phyloP scores from a whole-genome alignment of 2,329 filamentous ascomycete genomes.

The Calonectria montana region DNA sequence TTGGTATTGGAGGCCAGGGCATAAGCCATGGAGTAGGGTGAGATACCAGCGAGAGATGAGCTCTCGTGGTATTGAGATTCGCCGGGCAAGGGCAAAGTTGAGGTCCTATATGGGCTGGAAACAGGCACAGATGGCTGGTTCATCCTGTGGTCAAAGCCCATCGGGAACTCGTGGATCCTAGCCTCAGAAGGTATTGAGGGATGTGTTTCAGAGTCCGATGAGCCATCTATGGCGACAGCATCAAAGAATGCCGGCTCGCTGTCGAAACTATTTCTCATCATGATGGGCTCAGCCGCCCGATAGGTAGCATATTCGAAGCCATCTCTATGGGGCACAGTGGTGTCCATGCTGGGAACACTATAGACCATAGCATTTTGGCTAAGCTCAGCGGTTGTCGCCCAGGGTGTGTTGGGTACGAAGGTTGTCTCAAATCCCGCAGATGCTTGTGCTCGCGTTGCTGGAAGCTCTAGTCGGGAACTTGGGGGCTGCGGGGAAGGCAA shows the following conservation, averaged over 20 bases:
- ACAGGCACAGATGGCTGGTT: constrained; percentile 38
- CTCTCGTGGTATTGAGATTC: constrained; percentile 37
- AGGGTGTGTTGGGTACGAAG: background rate
- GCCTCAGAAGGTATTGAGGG: constrained; percentile 27
- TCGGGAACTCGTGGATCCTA: constrained; percentile 36
- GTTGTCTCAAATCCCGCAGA: background rate
- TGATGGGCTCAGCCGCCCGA: background rate
- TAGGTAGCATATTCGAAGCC: background rate
- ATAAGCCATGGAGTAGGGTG: constrained; percentile 41
- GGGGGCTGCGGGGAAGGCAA: background rate
- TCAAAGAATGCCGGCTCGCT: background rate
- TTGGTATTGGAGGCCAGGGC: constrained; percentile 41
- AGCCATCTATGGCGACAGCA: background rate
- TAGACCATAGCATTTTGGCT: background rate
- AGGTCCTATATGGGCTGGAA: constrained; percentile 41
- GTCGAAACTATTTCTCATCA: background rate
- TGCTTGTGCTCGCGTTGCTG: background rate
- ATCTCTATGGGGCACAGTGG: too few relatives aligned
- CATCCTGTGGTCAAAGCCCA: constrained; percentile 31
- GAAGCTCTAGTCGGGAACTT: background rate
- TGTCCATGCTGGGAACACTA: background rate
- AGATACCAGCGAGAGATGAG: constrained; percentile 36
- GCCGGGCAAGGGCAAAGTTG: constrained; percentile 34
- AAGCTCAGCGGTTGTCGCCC: background rate
- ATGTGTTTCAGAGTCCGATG: background rate